Base-by-base conservation (phyloP, 768 basidiomycete species). In the Naganishia onofrii region DNA sequence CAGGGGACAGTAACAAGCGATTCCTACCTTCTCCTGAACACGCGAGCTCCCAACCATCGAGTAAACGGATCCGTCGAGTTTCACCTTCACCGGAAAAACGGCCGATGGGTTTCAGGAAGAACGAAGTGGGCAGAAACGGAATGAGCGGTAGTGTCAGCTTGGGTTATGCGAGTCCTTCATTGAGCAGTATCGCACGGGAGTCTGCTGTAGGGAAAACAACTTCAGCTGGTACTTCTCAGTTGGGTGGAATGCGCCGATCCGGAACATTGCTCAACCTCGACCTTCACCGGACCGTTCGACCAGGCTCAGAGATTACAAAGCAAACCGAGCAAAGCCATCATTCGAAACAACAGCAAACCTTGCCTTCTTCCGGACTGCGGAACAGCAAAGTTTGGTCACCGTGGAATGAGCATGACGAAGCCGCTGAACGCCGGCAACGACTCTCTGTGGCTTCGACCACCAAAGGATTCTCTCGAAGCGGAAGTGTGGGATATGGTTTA, bases 221-320 rank as follows among this genome's bases (percentile, higher is more conserved):
- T 26, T 21, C 48, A 7, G 48, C 19, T n/a, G 48, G 48, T 51
- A n/a, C 48, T 12, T 51, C 21, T 51, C 48, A 51, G 13, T 51
- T 26, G 48, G 23, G 57, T 36, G 34, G 32, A 36, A 34, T 58
- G 17, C 31, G 34, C 10, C 57, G 57, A 23, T 58, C 57, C 6
- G 57, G 57, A 32, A 58, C 57, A 23, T n/a, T 58, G 12, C 57
- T 58, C 57, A 58, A 38, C 60, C 60, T 63, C 23, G 60, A 63
- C 15, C n/a, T 44, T 36, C 38, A 42, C 31, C 36, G 42, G 38
- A 29, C 60, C 7, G 38, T 42, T 28, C 34, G 57, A 34, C 57
- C 57, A 51, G n/a, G n/a, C 48, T n/a, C 48, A 7, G 48, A 51
- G 48, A 51, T 51, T 13, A 23, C 48, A 51, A 51, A 12, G 48